Evolutionary conservation across 2,329 filamentous ascomycete genomes (phyloP).

Genomic region (Aspergillus floridensis): DNA sequence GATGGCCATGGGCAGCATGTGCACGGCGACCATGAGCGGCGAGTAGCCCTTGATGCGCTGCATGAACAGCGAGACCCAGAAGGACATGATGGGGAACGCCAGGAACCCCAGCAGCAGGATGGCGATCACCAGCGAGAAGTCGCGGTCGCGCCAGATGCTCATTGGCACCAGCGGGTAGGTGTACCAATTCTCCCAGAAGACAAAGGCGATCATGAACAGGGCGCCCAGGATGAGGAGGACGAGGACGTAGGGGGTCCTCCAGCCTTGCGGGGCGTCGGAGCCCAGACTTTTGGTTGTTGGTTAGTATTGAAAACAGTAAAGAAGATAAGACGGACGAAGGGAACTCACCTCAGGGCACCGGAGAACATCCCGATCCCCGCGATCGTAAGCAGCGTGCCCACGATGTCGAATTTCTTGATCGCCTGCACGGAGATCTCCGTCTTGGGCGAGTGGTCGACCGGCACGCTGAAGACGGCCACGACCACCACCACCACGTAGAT

Average conservation of each 20-base stretch:
- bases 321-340: too few species aligned
- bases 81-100: constrained; percentile 59
- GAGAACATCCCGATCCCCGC: constrained; percentile 66
- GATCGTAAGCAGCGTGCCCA: constrained; percentile 61
- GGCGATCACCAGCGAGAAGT: constrained; percentile 62
- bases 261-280: constrained; percentile 59
- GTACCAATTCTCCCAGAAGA: constrained; percentile 61
- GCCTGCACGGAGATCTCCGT: background rate
- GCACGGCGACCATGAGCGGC: constrained; percentile 60
- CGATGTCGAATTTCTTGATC: constrained; percentile 51
- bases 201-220: constrained; percentile 55
- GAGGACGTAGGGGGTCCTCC: constrained; percentile 62
- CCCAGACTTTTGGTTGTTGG: constrained; percentile 37
- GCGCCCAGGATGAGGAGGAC: constrained; percentile 61
- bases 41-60: constrained; percentile 55
- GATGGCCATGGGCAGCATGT: constrained; percentile 64
- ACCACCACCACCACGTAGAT: constrained; percentile 61
- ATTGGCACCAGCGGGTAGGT: constrained; percentile 53
- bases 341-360: constrained; percentile 50
- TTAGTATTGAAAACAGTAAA: background rate
- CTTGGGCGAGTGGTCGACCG: constrained; percentile 47
- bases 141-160: constrained; percentile 57
- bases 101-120: constrained; percentile 61
- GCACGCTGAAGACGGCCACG: constrained; percentile 61
- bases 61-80: constrained; percentile 66